Evolutionary conservation across 164 flowering plant genomes (phyloP).

Genomic region (Buxus sempervirens): DNA sequence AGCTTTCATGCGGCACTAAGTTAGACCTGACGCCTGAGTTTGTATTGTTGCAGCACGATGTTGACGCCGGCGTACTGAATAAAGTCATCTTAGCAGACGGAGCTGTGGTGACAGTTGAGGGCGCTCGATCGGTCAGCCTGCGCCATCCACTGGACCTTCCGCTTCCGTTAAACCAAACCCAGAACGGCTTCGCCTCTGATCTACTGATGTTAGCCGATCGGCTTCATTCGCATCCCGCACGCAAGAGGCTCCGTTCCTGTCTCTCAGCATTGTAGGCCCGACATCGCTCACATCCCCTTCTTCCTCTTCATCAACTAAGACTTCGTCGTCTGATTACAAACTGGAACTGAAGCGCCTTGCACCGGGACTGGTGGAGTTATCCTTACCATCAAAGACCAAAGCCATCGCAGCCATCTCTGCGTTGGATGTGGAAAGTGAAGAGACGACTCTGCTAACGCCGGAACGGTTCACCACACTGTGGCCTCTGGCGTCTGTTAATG

Average conservation of each 20-base stretch:
- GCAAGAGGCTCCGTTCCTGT: conserved; percentile 46
- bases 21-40: neutral
- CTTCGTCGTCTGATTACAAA: conserved; percentile 45
- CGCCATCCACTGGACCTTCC: conserved; percentile 86
- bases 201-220: conserved; percentile 63
- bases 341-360: conserved; percentile 91
- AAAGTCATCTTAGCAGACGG: conserved; percentile 92
- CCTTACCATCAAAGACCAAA: conserved; percentile 45
- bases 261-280: conserved; percentile 77
- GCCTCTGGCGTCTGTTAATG: conserved; percentile 77
- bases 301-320: conserved; percentile 29
- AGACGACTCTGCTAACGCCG: too few species aligned
- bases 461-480: conserved; percentile 65
- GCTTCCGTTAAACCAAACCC: conserved; percentile 63
- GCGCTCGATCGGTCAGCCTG: conserved; percentile 89
- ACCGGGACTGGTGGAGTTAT: conserved; percentile 86
- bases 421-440: too few species aligned
- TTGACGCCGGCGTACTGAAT: conserved; percentile 93
- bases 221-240: conserved; percentile 58
- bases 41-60: conserved; percentile 73
- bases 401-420: too few species aligned
- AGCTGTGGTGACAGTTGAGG: conserved; percentile 86
- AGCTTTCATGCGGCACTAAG: too few species aligned
- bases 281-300: conserved; percentile 76
- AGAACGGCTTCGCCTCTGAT: conserved; percentile 65